Base-by-base conservation (phyloP, 2,329 filamentous ascomycete genomes). In the Phyllosticta paracitricarpa region DNA sequence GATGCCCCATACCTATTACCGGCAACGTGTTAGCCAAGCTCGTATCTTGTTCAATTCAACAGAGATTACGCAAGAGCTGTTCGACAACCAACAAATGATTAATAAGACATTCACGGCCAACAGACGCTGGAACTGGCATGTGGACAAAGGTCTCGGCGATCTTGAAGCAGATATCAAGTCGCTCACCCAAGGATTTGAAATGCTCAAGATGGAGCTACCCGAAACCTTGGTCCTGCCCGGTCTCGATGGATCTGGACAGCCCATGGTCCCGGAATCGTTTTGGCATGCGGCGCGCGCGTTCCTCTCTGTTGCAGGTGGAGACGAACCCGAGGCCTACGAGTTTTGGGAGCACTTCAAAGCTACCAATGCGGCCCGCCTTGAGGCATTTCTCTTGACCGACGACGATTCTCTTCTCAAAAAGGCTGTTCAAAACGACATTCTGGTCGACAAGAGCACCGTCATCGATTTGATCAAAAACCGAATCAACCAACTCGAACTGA, bases 181-280 rank as follows among this genome's bases (percentile, higher is more conserved):
- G 7, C 40, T 40, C 33, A 3, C 10, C 5, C 3, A 40, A 12
- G 33, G 33, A 12, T 40, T 12, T 14, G 10, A 40, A 9, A 40
- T 3, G 17, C 33, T 48, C 12, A 48, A n/a, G 19, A 19, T 7
- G 17, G 6, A 48, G 3, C n/a, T 48, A 17, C 40, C 40, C 4
- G 40, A 48, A 48, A 48, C 17, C 2, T n/a, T 48, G 14, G n/a
- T 48, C 14, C 40, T 48, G 6, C 40, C 40, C 40, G n/a, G 40
- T n/a, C 6, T 48, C 7, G 40, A n/a, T 48, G 40, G n/a, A 7
- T n/a, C n/a, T n/a, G 86, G 85, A 14, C 77, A 80, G 9, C 72
- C 77, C 0, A 73, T 81, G 24, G 81, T 89, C 17, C 75, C 81
- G 0, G 77, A 82, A 25, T 79, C 84, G 2, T 88, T 91, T 63